A percentile compares a stretch with the other conserved stretches of the same genome.
Conservation (phyloP, 2,329 filamentous ascomycete genomes). For the Penicillium nordicum region DNA sequence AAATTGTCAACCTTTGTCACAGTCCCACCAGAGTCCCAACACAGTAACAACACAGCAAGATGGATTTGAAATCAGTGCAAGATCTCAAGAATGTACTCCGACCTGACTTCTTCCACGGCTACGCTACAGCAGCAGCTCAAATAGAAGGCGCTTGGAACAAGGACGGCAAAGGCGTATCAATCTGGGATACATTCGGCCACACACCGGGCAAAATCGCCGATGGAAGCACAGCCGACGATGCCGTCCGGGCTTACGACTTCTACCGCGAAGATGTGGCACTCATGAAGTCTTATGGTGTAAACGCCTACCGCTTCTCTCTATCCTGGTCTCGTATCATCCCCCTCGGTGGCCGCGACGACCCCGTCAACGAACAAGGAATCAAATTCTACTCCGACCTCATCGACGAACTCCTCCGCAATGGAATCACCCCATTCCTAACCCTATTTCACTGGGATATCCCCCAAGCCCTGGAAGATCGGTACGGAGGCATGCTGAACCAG, state of each 20-base stretch:
- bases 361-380: conserved; percentile 71
- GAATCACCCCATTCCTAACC: conserved; percentile 73
- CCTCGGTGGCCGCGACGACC: conserved; percentile 69
- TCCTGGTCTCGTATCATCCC: conserved; percentile 74
- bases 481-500: conserved; percentile 72
- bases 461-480: conserved; percentile 68
- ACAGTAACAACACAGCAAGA: conserved; percentile 5
- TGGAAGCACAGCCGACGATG: conserved; percentile 66
- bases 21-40: not conserved
- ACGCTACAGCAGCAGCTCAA: conserved; percentile 47
- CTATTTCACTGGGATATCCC: conserved; percentile 82
- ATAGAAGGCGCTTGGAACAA: conserved; percentile 70
- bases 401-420: conserved; percentile 68
- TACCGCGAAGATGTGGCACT: conserved; percentile 69
- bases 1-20: not conserved
- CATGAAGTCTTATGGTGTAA: conserved; percentile 67
- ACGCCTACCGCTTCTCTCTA: conserved; percentile 75
- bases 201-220: conserved; percentile 75
- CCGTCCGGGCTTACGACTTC: conserved; percentile 77
- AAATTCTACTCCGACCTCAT: conserved; percentile 72
- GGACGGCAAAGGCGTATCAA: conserved; percentile 72
- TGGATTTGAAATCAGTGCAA: conserved; percentile 27
- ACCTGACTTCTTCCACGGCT: conserved; percentile 30
- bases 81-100: conserved; percentile 27
- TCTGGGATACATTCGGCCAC: conserved; percentile 78